phyloP scores from a whole-genome alignment of 345 rosid species.

The Angophora floribunda region DNA sequence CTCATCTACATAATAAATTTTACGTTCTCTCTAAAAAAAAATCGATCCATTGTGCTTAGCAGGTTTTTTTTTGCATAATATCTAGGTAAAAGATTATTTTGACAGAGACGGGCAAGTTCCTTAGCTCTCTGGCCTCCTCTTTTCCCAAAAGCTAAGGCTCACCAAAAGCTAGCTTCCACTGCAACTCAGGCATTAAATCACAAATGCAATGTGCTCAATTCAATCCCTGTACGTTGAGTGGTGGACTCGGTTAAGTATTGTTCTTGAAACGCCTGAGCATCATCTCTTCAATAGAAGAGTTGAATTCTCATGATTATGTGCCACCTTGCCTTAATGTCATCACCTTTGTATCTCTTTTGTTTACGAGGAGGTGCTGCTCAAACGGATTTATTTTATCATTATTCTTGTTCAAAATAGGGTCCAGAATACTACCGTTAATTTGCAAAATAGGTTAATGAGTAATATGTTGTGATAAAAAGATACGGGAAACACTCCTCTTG shows the following conservation, averaged over 20 bases:
- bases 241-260: background rate
- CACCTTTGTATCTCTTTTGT: background rate
- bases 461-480: background rate
- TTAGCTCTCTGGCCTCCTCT: background rate
- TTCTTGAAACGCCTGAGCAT: background rate
- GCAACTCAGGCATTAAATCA: background rate
- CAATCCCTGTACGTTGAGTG: background rate
- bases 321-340: background rate
- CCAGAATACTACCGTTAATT: rapidly evolving
- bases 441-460: background rate
- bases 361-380: background rate
- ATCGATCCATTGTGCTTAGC: background rate
- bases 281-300: background rate
- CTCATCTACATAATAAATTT: background rate
- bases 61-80: background rate
- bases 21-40: background rate
- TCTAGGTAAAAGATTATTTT: background rate
- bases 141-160: background rate
- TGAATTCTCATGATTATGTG: background rate
- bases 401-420: background rate
- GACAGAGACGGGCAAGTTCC: background rate
- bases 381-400: background rate
- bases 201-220: background rate
- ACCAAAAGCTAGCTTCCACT: background rate
- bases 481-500: background rate